phyloP scores from a whole-genome alignment of 441 rosid species.

The Erodium texanum region DNA sequence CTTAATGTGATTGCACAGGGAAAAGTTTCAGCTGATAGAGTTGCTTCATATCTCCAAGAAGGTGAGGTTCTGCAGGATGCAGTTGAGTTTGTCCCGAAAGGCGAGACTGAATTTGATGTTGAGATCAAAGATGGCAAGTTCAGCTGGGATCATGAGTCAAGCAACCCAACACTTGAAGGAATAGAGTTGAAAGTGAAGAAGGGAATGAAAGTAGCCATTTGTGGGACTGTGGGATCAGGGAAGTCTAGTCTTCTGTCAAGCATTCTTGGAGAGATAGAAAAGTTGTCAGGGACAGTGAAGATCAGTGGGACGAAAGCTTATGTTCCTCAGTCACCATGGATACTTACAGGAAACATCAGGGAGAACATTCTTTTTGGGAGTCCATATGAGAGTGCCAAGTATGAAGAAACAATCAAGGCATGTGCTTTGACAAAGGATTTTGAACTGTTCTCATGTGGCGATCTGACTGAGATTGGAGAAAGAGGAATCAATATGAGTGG shows the following conservation, averaged over 20 bases:
- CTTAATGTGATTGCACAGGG: conserved; percentile 69
- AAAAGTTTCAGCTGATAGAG: conserved; percentile 81
- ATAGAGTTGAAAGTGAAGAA: conserved; percentile 57
- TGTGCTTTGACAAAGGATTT: conserved; percentile 83
- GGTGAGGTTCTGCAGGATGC: conserved; percentile 65
- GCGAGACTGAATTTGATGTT: conserved; percentile 38
- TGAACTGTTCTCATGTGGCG: conserved; percentile 69
- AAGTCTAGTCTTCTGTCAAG: conserved; percentile 87
- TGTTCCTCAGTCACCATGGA: conserved; percentile 93
- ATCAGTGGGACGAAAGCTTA: conserved; percentile 83
- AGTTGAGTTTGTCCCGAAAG: conserved; percentile 38
- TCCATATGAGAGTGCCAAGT: conserved; percentile 41
- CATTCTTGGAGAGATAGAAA: conserved; percentile 78
- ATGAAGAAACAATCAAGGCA: conserved; percentile 58
- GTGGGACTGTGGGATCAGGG: conserved; percentile 96
- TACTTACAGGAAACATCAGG: conserved; percentile 76
- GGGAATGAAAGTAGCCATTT: conserved; percentile 94
- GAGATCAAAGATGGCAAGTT: conserved; percentile 62
- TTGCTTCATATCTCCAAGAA: conserved; percentile 69
- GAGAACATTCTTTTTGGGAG: conserved; percentile 87
- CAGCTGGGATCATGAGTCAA: conserved; percentile 51
- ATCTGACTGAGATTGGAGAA: conserved; percentile 91
- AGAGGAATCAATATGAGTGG: conserved; percentile 99
- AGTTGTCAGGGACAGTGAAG: conserved; percentile 61
- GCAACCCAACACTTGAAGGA: conserved; percentile 46